Evolutionary conservation across 805 yeast species (phyloP), one percentile per base, ranked within the genome.

Genomic region (Geotrichum ghanense): DNA sequence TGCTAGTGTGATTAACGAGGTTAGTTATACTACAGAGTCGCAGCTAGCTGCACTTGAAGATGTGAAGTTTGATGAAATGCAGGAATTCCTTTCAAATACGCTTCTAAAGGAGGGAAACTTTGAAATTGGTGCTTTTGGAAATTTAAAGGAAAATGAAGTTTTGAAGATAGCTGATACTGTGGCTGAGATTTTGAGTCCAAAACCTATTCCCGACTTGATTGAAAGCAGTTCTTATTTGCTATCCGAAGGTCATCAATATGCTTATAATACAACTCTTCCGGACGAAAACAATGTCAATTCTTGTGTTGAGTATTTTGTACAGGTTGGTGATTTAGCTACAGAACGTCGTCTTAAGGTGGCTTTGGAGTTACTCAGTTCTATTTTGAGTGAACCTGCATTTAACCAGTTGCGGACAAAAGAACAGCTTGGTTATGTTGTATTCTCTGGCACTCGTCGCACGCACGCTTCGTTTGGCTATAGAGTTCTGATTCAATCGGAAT

Each of bases 351-450:
- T 60, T 24, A 66, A 78, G 41, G 74, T 79, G 0, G 58, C 74
- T 46, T 71, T 83, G 10, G 86, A 81, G 44, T 65, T 90, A 45
- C 64, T 86, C 42, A 75, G 83, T 0, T 90, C 84, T 51, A 73
- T 88, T 51, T 68, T 83, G 44, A 78, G 75, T 53, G 97, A 90
- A 60, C 97, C 96, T 3, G 83, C 90, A 48, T 92, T 90, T 65
- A 81, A 86, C 58, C 83, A 83, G 51, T 72, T 90, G 48, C 76
- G 98, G 64, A 90, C 98, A 4, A 82, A 86, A 56, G 97, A 90
- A 66, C 97, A 92, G 63, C 72, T 90, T 25, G 98, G 98, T 1
- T 90, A 90, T 58, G 88, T 90, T 51, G 98, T 90, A 0, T 87
- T 86, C 59, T 79, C 92, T 41, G 84, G 94, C 0, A 67, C 74